These are phyloP conservation scores for Thraustochytrium sp. DNA, from an alignment of 352 stramenopile species.

Conservation along the genomic window DNA sequence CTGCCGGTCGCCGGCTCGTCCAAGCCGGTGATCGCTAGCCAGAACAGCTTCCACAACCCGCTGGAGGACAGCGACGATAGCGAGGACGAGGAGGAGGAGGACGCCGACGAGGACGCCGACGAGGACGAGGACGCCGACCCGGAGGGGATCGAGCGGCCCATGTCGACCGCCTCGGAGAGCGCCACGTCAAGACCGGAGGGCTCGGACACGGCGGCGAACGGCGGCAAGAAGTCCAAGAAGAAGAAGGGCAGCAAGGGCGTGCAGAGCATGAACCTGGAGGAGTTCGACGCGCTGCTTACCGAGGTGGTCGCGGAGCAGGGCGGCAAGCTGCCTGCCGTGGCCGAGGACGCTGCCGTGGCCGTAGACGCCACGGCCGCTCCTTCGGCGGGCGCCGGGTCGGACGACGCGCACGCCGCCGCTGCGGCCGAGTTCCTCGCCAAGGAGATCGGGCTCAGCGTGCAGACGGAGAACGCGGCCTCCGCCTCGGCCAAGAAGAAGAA, in stretches of 20 bases:
- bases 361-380: neutral
- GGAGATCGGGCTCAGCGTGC: neutral
- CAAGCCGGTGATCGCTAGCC: no score
- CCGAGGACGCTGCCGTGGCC: neutral
- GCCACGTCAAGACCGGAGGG: neutral
- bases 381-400: neutral
- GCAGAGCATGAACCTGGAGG: neutral
- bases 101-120: neutral
- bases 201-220: no score
- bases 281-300: neutral
- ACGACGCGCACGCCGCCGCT: conserved; percentile 6
- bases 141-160: neutral
- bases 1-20: no score
- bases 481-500: conserved; percentile 28
- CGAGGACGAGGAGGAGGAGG: neutral
- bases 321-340: neutral
- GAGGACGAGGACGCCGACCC: conserved; percentile 4
- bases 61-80: neutral
- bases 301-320: neutral
- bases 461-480: neutral
- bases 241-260: neutral
- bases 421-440: conserved; percentile 17
- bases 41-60: neutral
- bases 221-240: no score
- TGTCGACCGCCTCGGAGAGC: neutral